Evolutionary conservation across 768 basidiomycete genomes (phyloP).

Genomic region (Suillus weaverae): DNA sequence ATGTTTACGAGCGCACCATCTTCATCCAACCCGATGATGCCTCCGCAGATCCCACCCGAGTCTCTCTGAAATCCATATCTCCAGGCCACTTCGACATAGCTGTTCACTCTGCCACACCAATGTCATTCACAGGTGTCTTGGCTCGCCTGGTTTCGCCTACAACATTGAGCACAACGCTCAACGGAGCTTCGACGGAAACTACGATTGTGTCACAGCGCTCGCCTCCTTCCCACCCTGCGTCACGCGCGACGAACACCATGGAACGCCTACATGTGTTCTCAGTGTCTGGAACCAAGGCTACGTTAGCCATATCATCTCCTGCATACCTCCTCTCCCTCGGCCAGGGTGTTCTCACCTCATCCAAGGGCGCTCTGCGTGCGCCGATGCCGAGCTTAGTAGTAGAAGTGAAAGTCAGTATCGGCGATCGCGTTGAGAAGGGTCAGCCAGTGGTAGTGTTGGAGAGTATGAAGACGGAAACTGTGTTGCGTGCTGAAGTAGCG

Average conservation of each 20-base stretch:
- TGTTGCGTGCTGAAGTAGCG: conserved; percentile 65
- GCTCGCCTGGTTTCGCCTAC: conserved; percentile 58
- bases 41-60: conserved; percentile 35
- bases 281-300: conserved; percentile 56
- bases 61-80: conserved; percentile 42
- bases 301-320: conserved; percentile 66
- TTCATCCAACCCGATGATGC: conserved; percentile 59
- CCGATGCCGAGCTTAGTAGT: conserved; percentile 96
- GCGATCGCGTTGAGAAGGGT: conserved; percentile 78
- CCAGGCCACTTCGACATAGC: conserved; percentile 54
- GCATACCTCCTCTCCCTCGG: conserved; percentile 69
- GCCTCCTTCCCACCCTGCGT: conserved; percentile 51
- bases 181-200: conserved; percentile 48
- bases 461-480: conserved; percentile 98
- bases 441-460: conserved; percentile 83
- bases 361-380: conserved; percentile 68
- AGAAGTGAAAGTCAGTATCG: conserved; percentile 76
- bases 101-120: conserved; percentile 35
- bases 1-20: conserved; percentile 61
- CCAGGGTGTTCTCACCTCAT: conserved; percentile 53
- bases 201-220: conserved; percentile 76
- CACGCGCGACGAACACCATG: conserved; percentile 54
- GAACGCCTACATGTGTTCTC: conserved; percentile 79
- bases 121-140: conserved; percentile 49
- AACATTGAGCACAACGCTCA: conserved; percentile 53